phyloP scores from a whole-genome alignment of 2,329 filamentous ascomycete species.

The Calonectria honghensis region DNA sequence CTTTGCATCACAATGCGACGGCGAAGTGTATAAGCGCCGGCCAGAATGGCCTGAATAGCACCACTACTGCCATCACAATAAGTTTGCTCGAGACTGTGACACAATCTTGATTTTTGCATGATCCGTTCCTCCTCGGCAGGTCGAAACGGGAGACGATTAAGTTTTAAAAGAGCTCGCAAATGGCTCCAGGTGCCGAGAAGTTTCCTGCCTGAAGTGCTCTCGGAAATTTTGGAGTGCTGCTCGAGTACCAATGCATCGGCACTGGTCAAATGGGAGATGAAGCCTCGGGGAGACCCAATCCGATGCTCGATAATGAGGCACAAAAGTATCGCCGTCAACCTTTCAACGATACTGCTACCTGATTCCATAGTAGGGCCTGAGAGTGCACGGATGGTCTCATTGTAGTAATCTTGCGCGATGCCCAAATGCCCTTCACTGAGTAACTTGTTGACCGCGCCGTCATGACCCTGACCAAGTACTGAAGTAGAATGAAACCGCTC shows the following conservation, averaged over 20 bases:
- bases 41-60: not conserved
- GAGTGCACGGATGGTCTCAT: not conserved
- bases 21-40: not conserved
- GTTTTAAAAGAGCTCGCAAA: not conserved
- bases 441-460: not conserved
- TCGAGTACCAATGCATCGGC: not conserved
- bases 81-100: constrained; percentile 1
- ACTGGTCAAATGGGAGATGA: not conserved
- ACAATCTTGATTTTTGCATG: not conserved
- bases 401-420: not conserved
- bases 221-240: not conserved
- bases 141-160: constrained; percentile 15
- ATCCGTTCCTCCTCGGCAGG: constrained; percentile 14
- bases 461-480: not conserved
- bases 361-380: not conserved
- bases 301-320: not conserved
- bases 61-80: constrained; percentile 8
- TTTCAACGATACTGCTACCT: not conserved
- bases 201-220: not conserved
- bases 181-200: constrained; percentile 4
- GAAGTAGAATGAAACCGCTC: not conserved
- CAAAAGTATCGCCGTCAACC: not conserved
- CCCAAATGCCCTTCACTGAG: not conserved
- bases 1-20: constrained; percentile 13
- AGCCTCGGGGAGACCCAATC: constrained; percentile 9